Conservation (phyloP, 164 flowering plant species). For the Protea cynaroides region DNA sequence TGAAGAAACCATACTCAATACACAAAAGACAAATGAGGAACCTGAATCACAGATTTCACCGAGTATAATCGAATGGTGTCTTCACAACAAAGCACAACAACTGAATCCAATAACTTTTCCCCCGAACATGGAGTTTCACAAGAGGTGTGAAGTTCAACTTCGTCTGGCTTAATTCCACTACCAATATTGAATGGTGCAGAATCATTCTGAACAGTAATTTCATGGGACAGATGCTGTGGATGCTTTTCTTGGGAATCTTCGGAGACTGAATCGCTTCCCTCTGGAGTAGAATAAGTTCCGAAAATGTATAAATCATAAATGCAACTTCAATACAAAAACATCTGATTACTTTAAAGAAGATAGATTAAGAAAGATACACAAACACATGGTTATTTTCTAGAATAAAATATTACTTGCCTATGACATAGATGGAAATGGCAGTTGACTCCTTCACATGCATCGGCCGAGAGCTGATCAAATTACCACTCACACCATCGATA, state of each 20-base stretch:
- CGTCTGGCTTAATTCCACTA: conserved; percentile 22
- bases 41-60: conserved; percentile 58
- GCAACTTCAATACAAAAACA: not conserved
- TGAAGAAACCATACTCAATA: too few relatives aligned
- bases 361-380: conserved; percentile 12
- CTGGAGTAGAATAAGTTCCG: conserved; percentile 28
- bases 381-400: not conserved
- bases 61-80: conserved; percentile 52
- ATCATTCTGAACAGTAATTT: conserved; percentile 17
- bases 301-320: conserved; percentile 1
- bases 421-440: conserved; percentile 64
- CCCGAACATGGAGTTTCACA: conserved; percentile 21
- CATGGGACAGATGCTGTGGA: conserved; percentile 23
- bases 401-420: conserved; percentile 53
- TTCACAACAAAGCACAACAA: conserved; percentile 67
- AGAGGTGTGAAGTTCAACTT: conserved; percentile 18
- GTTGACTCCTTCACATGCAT: conserved; percentile 36
- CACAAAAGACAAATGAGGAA: conserved; percentile 18
- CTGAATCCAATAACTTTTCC: conserved; percentile 28
- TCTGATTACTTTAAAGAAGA: not conserved
- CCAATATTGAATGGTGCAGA: conserved; percentile 14
- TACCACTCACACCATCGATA: conserved; percentile 46
- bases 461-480: conserved; percentile 30
- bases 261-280: conserved; percentile 19
- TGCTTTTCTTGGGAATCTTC: conserved; percentile 23